Percentiles rank a stretch among this genome's conserved stretches.
Conservation (phyloP, 345 rosid genomes). For the Mangifera indica region DNA sequence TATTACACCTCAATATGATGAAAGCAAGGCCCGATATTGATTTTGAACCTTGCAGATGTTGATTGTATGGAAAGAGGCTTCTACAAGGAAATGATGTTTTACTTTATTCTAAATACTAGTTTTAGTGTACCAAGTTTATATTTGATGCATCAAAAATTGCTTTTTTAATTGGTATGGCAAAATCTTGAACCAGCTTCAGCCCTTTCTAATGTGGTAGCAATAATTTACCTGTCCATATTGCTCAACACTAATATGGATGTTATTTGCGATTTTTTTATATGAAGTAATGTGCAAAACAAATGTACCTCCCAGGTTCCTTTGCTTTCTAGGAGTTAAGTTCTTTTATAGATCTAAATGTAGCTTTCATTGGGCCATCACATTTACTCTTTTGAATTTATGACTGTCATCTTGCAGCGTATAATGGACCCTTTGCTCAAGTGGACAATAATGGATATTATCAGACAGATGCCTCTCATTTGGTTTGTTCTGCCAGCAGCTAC, state of each 20-base stretch:
- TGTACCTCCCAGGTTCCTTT: neutral
- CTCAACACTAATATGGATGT: neutral
- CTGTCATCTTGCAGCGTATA: conserved; percentile 43
- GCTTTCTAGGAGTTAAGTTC: neutral
- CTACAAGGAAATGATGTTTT: neutral
- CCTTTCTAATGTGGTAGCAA: neutral
- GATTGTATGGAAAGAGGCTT: no score
- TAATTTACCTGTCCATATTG: neutral
- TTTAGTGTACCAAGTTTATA: neutral
- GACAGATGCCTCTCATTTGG: conserved; percentile 33
- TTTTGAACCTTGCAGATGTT: neutral
- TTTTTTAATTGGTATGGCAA: no score
- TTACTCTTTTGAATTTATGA: neutral
- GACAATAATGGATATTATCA: conserved; percentile 42
- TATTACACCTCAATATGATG: neutral
- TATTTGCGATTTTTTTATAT: neutral
- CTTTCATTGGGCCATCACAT: neutral
- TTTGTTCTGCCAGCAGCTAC: conserved; percentile 31
- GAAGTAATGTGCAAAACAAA: neutral
- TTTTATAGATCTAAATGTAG: neutral
- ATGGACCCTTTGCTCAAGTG: conserved; percentile 37
- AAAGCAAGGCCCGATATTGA: neutral
- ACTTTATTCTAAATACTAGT: neutral
- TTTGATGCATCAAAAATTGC: neutral
- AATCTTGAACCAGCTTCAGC: neutral